Conservation (phyloP, 2,329 filamentous ascomycete species). For the Botrytis aclada region DNA sequence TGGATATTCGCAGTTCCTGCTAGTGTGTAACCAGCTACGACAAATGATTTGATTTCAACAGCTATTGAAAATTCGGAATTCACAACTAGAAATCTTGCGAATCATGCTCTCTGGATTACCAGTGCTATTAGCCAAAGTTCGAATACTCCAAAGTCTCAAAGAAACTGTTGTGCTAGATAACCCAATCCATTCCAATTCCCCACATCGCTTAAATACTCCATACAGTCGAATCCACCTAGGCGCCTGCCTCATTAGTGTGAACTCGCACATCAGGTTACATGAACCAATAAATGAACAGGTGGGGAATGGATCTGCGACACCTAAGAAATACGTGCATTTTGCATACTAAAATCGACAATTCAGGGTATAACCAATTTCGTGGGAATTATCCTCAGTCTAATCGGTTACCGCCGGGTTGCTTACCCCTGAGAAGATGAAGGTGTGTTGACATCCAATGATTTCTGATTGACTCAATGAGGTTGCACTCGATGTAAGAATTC, state of each 20-base stretch:
- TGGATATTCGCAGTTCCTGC: background rate
- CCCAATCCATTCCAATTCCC: background rate
- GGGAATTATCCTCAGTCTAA: no score
- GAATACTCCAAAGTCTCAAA: background rate
- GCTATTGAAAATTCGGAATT: background rate
- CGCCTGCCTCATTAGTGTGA: background rate
- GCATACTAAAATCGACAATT: no score
- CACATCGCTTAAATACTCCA: background rate
- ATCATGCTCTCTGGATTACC: background rate
- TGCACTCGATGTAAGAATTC: no score
- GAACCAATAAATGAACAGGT: background rate
- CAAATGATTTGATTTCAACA: background rate
- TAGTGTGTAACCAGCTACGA: background rate
- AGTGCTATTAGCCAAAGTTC: background rate
- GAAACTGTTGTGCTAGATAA: background rate
- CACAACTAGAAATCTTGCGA: background rate
- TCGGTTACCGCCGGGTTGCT: background rate
- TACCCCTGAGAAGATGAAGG: background rate
- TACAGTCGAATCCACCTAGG: background rate
- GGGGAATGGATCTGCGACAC: background rate
- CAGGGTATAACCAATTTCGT: no score
- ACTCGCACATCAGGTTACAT: background rate
- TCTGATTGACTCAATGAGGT: no score
- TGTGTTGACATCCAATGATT: background rate
- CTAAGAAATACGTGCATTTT: no score